phyloP scores from a whole-genome alignment of 805 yeast genomes.

The Brettanomyces anomalus region DNA sequence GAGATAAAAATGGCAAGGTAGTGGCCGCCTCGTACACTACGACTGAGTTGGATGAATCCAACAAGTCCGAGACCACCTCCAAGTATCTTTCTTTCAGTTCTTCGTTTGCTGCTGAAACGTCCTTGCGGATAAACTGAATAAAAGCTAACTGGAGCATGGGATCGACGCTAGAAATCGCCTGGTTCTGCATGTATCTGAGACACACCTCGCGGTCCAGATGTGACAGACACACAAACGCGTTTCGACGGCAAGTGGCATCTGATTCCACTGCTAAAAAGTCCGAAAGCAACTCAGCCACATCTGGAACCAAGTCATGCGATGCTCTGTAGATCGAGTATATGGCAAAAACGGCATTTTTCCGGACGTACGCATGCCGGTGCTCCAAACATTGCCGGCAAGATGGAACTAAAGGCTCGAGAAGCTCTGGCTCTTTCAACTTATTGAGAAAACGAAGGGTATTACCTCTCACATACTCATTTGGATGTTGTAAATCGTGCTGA shows the following conservation, averaged over 20 bases:
- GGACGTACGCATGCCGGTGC: slow-evolving; percentile 95
- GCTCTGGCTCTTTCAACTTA: slow-evolving; percentile 85
- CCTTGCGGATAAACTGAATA: slow-evolving; percentile 84
- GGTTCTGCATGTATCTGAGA: slow-evolving; percentile 68
- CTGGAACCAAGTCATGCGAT: slow-evolving; percentile 84
- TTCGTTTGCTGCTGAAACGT: slow-evolving; percentile 51
- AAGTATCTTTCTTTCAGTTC: slow-evolving; percentile 65
- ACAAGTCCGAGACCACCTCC: slow-evolving; percentile 58
- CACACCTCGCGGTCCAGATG: slow-evolving; percentile 81
- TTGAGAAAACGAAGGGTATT: slow-evolving; percentile 87
- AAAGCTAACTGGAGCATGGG: slow-evolving; percentile 82
- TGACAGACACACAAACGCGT: slow-evolving; percentile 84
- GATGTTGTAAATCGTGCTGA: slow-evolving; percentile 95
- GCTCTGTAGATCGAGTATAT: slow-evolving; percentile 73
- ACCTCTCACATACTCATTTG: slow-evolving; percentile 95
- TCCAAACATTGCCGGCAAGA: slow-evolving; percentile 84
- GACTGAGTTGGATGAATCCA: slow-evolving; percentile 59
- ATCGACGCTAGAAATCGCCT: slow-evolving; percentile 58
- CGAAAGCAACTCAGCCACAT: slow-evolving; percentile 79
- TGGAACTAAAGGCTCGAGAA: slow-evolving; percentile 92
- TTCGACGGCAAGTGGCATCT: slow-evolving; percentile 90
- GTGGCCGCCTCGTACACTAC: slow-evolving; percentile 91
- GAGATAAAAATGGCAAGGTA: slow-evolving; percentile 50
- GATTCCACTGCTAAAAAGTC: slow-evolving; percentile 72
- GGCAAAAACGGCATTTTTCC: slow-evolving; percentile 95